Percentiles rank a stretch among this genome's conserved stretches.
These are phyloP conservation scores for Ampelocalamus luodianensis DNA, from an alignment of 176 grass and related monocot genomes.

Conservation along the genomic window DNA sequence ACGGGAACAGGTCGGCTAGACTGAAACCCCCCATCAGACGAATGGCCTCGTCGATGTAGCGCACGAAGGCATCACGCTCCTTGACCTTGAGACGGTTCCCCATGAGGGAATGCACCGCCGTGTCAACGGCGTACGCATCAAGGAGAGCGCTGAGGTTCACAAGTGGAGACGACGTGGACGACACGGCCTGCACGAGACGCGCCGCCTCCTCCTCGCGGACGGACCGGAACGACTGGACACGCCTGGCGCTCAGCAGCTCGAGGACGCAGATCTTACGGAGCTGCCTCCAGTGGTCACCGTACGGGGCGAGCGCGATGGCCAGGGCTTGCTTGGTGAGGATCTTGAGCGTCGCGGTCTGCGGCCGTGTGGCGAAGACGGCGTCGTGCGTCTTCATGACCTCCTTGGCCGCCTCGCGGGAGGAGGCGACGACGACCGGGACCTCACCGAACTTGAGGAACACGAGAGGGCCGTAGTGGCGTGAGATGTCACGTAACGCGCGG, in stretches of 20 bases:
- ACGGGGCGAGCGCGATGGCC: neutral
- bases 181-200: constrained; percentile 13
- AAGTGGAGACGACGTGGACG: too few species aligned
- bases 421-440: constrained; percentile 40
- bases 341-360: neutral
- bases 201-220: constrained; percentile 48
- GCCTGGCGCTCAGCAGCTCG: constrained; percentile 44
- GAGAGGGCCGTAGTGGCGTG: constrained; percentile 33
- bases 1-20: too few species aligned
- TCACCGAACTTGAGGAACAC: constrained; percentile 43
- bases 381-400: constrained; percentile 52
- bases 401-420: constrained; percentile 21
- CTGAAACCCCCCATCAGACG: too few species aligned
- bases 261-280: constrained; percentile 33
- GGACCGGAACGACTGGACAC: constrained; percentile 46
- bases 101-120: too few species aligned
- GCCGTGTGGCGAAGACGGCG: constrained; percentile 36
- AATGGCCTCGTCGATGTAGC: too few species aligned
- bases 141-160: too few species aligned
- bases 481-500: constrained; percentile 36
- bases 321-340: neutral
- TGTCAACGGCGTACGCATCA: too few species aligned
- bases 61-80: too few species aligned
- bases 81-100: too few species aligned
- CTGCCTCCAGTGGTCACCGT: constrained; percentile 51